Conservation (phyloP, 345 rosid species). For the Rhizophora apiculata region DNA sequence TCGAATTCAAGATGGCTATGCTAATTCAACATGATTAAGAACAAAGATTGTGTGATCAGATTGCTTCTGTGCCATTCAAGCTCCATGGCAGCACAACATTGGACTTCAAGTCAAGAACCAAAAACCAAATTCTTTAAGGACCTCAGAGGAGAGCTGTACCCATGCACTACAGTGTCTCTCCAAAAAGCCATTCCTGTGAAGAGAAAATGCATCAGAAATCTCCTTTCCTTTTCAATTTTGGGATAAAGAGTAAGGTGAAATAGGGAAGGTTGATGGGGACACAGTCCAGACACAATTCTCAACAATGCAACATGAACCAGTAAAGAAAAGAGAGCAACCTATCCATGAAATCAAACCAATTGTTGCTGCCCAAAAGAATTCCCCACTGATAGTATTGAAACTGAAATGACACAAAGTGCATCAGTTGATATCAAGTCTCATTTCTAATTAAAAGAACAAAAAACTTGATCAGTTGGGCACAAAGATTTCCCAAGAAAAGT, state of each 20-base stretch:
- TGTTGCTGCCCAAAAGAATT: slow-evolving; percentile 69
- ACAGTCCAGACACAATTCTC: background rate
- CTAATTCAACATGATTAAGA: background rate
- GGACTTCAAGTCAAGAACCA: slow-evolving; percentile 37
- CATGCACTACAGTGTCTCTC: slow-evolving; percentile 63
- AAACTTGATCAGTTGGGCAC: background rate
- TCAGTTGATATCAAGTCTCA: slow-evolving; percentile 1
- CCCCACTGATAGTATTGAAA: slow-evolving; percentile 53
- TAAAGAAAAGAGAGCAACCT: slow-evolving; percentile 40
- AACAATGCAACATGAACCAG: background rate
- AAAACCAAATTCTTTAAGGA: slow-evolving; percentile 63
- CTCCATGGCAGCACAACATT: background rate
- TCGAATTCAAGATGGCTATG: background rate
- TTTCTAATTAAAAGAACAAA: background rate
- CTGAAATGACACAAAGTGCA: slow-evolving; percentile 31
- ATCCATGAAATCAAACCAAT: slow-evolving; percentile 69
- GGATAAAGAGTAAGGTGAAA: background rate
- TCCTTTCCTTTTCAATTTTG: background rate
- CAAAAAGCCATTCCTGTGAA: slow-evolving; percentile 63
- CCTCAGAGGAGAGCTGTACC: slow-evolving; percentile 57
- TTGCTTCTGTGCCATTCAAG: slow-evolving; percentile 4
- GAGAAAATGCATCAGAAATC: slow-evolving; percentile 5
- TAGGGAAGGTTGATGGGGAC: background rate
- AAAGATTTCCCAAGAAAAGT: background rate
- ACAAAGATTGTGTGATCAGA: background rate